A percentile compares a stretch with the other conserved stretches of the same genome.
phyloP scores from a whole-genome alignment of 495 filamentous ascomycete species.

The Aspergillus mulundensis region DNA sequence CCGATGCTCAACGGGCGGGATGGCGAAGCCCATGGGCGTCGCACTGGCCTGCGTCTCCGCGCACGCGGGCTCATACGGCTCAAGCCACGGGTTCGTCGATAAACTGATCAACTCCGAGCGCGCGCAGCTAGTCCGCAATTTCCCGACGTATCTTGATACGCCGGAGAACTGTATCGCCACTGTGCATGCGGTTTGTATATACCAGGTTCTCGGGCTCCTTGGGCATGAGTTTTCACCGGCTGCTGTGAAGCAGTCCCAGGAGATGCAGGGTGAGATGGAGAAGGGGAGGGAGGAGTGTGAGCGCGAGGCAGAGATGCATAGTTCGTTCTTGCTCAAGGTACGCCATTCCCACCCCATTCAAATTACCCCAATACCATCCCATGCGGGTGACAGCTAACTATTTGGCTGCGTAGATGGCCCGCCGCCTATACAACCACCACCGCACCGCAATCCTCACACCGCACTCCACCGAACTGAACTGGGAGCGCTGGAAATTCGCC shows the following conservation, averaged over 20 bases:
- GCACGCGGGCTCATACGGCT: conserved; percentile 9
- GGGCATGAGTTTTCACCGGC: conserved; percentile 10
- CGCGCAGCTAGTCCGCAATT: conserved; percentile 13
- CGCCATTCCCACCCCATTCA: neutral
- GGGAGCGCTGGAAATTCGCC: conserved; percentile 19
- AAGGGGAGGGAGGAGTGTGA: neutral
- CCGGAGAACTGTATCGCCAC: conserved; percentile 16
- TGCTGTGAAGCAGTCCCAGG: neutral
- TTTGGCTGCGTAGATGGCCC: conserved; percentile 14
- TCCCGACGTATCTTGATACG: conserved; percentile 8
- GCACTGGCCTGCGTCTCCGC: conserved; percentile 12
- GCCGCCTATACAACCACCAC: conserved; percentile 10
- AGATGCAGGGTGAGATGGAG: neutral
- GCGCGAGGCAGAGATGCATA: conserved; percentile 6
- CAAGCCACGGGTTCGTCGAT: conserved; percentile 14
- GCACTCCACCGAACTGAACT: conserved; percentile 15
- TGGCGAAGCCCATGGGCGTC: conserved; percentile 16
- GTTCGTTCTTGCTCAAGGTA: conserved; percentile 15
- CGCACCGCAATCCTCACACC: neutral
- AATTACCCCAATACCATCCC: too few species aligned
- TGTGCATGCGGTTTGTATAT: conserved; percentile 17
- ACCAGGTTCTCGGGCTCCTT: conserved; percentile 17
- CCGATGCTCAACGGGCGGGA: conserved; percentile 10
- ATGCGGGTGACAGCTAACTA: neutral
- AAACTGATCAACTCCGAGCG: conserved; percentile 12